A percentile compares a stretch with the other conserved stretches of the same genome.
These are phyloP conservation scores for Crithidia sp. DNA, from an alignment of 208 protist species.

Conservation along the genomic window DNA sequence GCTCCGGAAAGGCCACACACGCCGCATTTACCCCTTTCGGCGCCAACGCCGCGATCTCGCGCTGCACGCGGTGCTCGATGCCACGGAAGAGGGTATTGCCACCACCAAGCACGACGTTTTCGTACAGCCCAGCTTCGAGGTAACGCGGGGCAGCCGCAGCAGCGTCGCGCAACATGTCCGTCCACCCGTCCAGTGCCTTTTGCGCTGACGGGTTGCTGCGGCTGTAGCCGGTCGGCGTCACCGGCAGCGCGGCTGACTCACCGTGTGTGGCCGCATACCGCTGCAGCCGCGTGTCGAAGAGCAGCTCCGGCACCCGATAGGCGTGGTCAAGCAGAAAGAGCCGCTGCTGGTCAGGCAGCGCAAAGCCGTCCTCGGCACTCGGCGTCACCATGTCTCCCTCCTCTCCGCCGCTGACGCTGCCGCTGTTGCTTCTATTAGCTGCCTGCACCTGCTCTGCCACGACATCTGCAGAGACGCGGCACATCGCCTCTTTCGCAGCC, in stretches of 20 bases:
- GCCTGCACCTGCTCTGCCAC: slow-evolving; percentile 13
- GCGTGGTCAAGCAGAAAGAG: slow-evolving; percentile 82
- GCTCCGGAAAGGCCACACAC: slow-evolving; percentile 80
- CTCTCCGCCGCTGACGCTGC: not conserved
- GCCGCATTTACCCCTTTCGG: slow-evolving; percentile 28
- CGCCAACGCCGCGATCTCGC: slow-evolving; percentile 50
- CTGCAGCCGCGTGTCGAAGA: slow-evolving; percentile 72
- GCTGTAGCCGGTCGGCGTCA: slow-evolving; percentile 54
- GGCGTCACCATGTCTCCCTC: slow-evolving; percentile 3
- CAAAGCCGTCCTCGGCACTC: slow-evolving; percentile 42
- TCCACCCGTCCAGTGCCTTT: slow-evolving; percentile 44
- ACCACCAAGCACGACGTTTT: slow-evolving; percentile 94
- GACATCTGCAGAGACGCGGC: slow-evolving; percentile 64
- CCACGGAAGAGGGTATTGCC: slow-evolving; percentile 90
- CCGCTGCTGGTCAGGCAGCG: slow-evolving; percentile 88
- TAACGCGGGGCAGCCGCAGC: slow-evolving; percentile 44
- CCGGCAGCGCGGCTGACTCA: slow-evolving; percentile 11
- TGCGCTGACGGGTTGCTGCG: slow-evolving; percentile 34
- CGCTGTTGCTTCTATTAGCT: not conserved
- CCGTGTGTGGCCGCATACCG: slow-evolving; percentile 49
- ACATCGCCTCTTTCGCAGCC: slow-evolving; percentile 82
- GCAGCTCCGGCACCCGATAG: slow-evolving; percentile 84
- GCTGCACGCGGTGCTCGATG: slow-evolving; percentile 80
- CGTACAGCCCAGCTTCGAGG: slow-evolving; percentile 64
- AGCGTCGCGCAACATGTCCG: slow-evolving; percentile 57